phyloP scores from a whole-genome alignment of 495 filamentous ascomycete species.

The Apiosordaria backusii region DNA sequence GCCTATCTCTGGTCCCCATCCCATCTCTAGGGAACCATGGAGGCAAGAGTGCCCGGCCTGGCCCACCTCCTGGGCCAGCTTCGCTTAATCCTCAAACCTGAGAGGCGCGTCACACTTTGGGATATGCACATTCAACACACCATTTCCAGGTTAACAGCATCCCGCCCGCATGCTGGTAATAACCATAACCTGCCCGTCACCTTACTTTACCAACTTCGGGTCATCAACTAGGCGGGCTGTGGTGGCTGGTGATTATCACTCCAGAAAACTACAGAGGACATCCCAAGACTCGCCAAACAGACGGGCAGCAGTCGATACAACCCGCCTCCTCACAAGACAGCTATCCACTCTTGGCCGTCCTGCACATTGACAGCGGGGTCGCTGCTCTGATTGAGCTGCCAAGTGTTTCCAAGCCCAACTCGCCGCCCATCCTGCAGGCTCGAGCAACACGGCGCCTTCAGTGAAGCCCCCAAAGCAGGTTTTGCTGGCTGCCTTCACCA shows the following conservation, averaged over 20 bases:
- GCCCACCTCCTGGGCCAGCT: conserved; percentile 14
- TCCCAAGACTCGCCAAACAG: too few relatives aligned
- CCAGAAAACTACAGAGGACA: too few relatives aligned
- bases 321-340: background rate
- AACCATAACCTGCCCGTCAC: background rate
- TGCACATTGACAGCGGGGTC: conserved; percentile 7
- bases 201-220: background rate
- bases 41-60: too few relatives aligned
- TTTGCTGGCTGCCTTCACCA: background rate
- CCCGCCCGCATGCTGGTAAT: conserved; percentile 12
- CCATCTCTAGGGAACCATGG: conserved; percentile 17
- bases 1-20: conserved; percentile 3
- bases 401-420: background rate
- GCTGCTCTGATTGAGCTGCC: background rate
- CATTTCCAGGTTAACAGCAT: background rate
- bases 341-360: conserved; percentile 7
- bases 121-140: conserved; percentile 5
- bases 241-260: background rate
- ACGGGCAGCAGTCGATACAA: too few relatives aligned
- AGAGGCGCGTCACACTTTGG: conserved; percentile 16
- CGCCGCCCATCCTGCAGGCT: background rate
- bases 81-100: conserved; percentile 19
- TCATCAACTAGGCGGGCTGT: background rate
- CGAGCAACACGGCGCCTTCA: conserved; percentile 1
- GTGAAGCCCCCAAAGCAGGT: background rate